Conservation (phyloP, 129 eudicot species). For the Flaveria ramosissima region DNA sequence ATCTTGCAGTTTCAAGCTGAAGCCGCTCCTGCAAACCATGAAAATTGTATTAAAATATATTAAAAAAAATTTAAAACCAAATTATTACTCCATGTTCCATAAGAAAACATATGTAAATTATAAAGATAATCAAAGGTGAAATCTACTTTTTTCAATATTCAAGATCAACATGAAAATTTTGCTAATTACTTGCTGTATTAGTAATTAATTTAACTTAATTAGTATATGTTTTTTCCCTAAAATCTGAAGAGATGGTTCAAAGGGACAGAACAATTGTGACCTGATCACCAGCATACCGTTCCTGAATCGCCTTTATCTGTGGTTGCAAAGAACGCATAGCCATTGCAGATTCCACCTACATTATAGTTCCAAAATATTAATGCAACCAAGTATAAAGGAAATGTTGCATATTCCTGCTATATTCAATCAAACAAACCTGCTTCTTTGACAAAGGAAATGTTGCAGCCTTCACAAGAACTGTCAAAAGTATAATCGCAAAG, state of each 20-base stretch:
- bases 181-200: neutral
- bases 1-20: conserved; percentile 95
- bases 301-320: conserved; percentile 96
- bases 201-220: neutral
- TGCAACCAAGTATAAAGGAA: conserved; percentile 41
- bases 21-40: conserved; percentile 68
- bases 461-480: conserved; percentile 83
- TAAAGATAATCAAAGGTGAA: neutral
- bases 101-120: neutral
- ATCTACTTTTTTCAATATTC: conserved; percentile 5
- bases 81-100: neutral
- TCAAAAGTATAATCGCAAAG: conserved; percentile 79
- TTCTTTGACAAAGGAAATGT: conserved; percentile 86
- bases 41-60: neutral
- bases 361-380: conserved; percentile 3
- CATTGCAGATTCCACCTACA: conserved; percentile 97
- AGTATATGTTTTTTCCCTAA: neutral
- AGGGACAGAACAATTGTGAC: conserved; percentile 45
- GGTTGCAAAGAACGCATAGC: conserved; percentile 96
- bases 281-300: conserved; percentile 97
- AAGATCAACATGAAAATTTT: neutral
- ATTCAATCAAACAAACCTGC: conserved; percentile 47
- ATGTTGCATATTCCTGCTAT: conserved; percentile 44
- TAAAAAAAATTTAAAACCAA: neutral
- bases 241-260: neutral